Percentiles rank a stretch among this genome's conserved stretches.
phyloP scores from a whole-genome alignment of 257 asterid species.

The Nicotiana undulata region DNA sequence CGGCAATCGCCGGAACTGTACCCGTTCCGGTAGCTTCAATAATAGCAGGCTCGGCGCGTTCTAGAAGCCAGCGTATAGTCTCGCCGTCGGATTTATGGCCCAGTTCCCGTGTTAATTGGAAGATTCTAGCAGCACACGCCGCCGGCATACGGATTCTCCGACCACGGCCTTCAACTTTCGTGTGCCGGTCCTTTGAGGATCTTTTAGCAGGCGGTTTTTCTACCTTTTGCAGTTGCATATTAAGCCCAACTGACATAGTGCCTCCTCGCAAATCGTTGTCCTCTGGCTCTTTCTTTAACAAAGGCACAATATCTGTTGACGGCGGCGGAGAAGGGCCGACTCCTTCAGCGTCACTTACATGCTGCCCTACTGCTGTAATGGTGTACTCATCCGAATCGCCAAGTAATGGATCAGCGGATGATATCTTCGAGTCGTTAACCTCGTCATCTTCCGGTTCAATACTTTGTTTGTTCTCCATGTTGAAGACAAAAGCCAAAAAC shows the following conservation, averaged over 20 bases:
- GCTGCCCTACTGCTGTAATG: slow-evolving; percentile 39
- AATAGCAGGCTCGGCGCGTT: slow-evolving; percentile 76
- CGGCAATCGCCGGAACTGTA: slow-evolving; percentile 71
- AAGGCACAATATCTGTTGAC: slow-evolving; percentile 10
- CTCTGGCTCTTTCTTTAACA: slow-evolving; percentile 41
- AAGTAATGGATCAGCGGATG: slow-evolving; percentile 41
- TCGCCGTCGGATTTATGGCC: slow-evolving; percentile 84
- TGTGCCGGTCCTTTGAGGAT: slow-evolving; percentile 72
- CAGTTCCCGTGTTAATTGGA: slow-evolving; percentile 64
- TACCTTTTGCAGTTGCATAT: background rate
- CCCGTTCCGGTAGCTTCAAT: slow-evolving; percentile 80
- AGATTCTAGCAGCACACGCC: slow-evolving; percentile 70
- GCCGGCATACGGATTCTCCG: slow-evolving; percentile 79
- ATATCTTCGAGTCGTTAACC: slow-evolving; percentile 8
- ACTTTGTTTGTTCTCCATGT: slow-evolving; percentile 18
- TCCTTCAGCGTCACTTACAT: slow-evolving; percentile 13
- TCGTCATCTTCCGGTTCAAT: slow-evolving; percentile 23
- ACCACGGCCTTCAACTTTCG: slow-evolving; percentile 87
- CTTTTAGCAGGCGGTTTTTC: slow-evolving; percentile 32
- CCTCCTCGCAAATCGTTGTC: slow-evolving; percentile 25
- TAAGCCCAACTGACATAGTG: slow-evolving; percentile 10
- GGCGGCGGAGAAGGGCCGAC: slow-evolving; percentile 3
- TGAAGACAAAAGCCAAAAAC: background rate
- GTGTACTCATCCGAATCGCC: slow-evolving; percentile 32
- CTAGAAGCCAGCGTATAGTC: slow-evolving; percentile 74